Evolutionary conservation across 2,329 filamentous ascomycete species (phyloP), one percentile per base, ranked within the genome.

Genomic region (Aciculosporium take): DNA sequence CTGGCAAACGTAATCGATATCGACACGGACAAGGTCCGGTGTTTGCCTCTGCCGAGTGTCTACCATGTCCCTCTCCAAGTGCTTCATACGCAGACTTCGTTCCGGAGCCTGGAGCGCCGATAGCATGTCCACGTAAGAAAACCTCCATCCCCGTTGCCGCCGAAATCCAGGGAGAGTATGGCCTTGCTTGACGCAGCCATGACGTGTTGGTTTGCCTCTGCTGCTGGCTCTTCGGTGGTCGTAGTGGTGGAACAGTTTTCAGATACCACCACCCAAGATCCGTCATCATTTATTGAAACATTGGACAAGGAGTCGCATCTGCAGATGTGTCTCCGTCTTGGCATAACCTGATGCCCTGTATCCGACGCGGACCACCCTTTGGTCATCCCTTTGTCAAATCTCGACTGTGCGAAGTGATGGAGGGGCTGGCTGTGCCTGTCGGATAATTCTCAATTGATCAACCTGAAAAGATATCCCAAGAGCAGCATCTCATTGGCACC

Each of bases 1-100:
- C 15, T 21, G 6, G 23, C 9, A 13, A 24, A 29, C 18, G 32
- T 36, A 12, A 37, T 25, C 15, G 23, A 15, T 36, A 21, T 44
- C 39, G 17, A 42, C 15, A 20, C 42, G 35, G 21, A 32, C 29
- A n/a, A 45, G 27, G 8, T 10, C 34, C 27, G 23, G 21, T n/a
- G 43, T 28, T 28, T 32, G 41, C 27, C 24, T 29, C 6, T 17
- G 39, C 34, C 12, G 20, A 10, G 10, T 21, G 6, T 24, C 31
- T 23, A 23, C 15, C 23, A 9, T 25, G 13, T 34, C 17, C 32
- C 32, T 20, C 18, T 28, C 18, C 25, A 20, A 30, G 17, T 30
- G 17, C n/a, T 39, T 39, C 37, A 39, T 25, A 38, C 6, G 24
- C 7, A 18, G 2, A 20, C 17, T 24, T 24, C 28, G 5, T 39